These are phyloP conservation scores for Mucor mucedo DNA, from an alignment of 371 early-diverging fungal genomes.

Conservation along the genomic window DNA sequence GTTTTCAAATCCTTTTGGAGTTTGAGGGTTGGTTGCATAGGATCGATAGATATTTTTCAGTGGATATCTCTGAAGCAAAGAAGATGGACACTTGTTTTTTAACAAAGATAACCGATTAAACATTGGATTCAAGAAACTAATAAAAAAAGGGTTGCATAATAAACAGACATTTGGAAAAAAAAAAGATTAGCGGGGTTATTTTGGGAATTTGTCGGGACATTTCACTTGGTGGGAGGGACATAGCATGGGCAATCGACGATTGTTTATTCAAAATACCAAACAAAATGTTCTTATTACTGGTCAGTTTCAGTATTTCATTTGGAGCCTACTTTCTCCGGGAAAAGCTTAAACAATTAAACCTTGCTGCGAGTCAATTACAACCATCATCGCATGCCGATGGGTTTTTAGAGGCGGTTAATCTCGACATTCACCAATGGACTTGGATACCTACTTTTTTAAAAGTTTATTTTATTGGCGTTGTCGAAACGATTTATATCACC, in stretches of 20 bases:
- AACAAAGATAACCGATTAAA: neutral
- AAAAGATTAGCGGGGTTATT: neutral
- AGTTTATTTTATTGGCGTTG: slow-evolving; percentile 40
- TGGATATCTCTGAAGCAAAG: neutral
- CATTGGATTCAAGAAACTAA: neutral
- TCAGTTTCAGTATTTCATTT: slow-evolving; percentile 7
- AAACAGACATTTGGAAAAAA: neutral
- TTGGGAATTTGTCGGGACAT: neutral
- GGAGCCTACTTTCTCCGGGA: neutral
- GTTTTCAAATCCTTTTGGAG: slow-evolving; percentile 15
- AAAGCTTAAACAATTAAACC: neutral
- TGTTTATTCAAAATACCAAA: slow-evolving; percentile 4
- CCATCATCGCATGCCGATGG: slow-evolving; percentile 2
- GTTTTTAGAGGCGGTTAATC: slow-evolving; percentile 16
- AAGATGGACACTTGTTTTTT: neutral
- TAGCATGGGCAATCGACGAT: neutral
- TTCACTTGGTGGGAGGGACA: neutral
- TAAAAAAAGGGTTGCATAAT: neutral
- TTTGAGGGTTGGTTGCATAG: neutral
- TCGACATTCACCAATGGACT: slow-evolving; percentile 6
- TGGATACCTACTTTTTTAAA: slow-evolving; percentile 26
- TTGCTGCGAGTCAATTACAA: neutral
- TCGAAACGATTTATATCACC: slow-evolving; percentile 38
- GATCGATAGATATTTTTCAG: neutral
- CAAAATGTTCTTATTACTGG: slow-evolving; percentile 8